Evolutionary conservation across 176 grass and related monocot genomes (phyloP).

Genomic region (Carex myosuroides): DNA sequence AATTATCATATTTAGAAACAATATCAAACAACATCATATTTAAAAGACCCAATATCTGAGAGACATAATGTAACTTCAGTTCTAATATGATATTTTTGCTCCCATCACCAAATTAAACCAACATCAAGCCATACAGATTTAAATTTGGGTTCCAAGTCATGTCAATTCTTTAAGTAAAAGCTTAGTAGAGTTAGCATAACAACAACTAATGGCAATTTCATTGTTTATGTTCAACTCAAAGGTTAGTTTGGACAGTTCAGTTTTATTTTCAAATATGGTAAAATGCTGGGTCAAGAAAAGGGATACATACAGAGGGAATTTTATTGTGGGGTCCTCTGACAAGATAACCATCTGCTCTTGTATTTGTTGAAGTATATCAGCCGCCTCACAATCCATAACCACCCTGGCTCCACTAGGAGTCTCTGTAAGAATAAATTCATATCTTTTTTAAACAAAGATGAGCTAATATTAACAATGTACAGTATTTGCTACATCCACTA

Average conservation of each 20-base stretch:
- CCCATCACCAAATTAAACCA: neutral
- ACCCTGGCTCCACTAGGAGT: constrained; percentile 51
- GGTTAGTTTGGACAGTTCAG: neutral
- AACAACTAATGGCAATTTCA: neutral
- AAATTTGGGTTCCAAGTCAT: neutral
- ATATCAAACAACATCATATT: neutral
- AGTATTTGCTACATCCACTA: neutral
- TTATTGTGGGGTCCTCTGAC: constrained; percentile 80
- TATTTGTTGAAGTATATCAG: constrained; percentile 79
- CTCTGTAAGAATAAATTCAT: constrained; percentile 39
- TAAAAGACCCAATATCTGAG: neutral
- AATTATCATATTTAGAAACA: neutral
- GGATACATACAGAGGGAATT: constrained; percentile 74
- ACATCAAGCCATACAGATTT: neutral
- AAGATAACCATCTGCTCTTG: constrained; percentile 88
- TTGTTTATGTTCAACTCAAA: neutral
- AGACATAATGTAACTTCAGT: neutral
- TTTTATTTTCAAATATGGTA: neutral
- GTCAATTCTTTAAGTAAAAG: neutral
- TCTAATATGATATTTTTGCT: neutral
- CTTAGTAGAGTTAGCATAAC: neutral
- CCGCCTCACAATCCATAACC: constrained; percentile 84
- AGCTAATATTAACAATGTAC: neutral
- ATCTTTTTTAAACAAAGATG: neutral
- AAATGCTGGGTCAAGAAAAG: constrained; percentile 5